phyloP scores from a whole-genome alignment of 768 basidiomycete species.

The Pulveroboletus sp. region DNA sequence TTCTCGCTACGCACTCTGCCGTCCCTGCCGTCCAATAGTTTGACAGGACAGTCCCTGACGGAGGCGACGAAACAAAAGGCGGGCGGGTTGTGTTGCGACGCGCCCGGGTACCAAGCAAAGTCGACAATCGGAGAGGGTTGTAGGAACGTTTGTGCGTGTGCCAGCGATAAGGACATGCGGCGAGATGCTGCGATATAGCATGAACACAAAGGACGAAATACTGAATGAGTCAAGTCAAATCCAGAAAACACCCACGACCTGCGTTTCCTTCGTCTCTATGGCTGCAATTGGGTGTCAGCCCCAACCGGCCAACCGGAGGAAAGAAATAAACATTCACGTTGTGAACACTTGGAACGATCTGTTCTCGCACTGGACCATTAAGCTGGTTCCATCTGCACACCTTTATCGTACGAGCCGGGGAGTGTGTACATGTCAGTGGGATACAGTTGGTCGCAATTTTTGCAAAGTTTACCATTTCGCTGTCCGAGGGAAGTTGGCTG shows the following conservation, averaged over 20 bases:
- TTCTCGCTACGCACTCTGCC: constrained; percentile 54
- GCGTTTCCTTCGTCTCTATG: background rate
- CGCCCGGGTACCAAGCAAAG: constrained; percentile 81
- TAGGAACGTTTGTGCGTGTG: constrained; percentile 27
- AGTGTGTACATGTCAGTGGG: background rate
- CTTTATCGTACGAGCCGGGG: constrained; percentile 33
- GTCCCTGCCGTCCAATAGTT: constrained; percentile 73
- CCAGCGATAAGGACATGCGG: background rate
- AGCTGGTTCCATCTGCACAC: constrained; percentile 68
- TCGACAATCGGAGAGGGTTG: constrained; percentile 76
- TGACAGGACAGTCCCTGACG: constrained; percentile 80
- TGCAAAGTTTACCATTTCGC: constrained; percentile 48
- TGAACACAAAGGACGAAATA: background rate
- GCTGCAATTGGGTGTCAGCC: background rate
- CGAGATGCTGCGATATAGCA: background rate
- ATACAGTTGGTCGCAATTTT: background rate
- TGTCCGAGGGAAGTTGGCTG: constrained; percentile 48
- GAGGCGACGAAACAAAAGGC: constrained; percentile 82
- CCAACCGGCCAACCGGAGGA: background rate
- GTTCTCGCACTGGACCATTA: constrained; percentile 70
- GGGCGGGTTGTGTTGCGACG: constrained; percentile 50
- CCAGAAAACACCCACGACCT: background rate
- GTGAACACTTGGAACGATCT: constrained; percentile 53
- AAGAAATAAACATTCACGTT: constrained; percentile 31
- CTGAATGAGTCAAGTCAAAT: background rate